Evolutionary conservation across 352 stramenopile species (phyloP).

Genomic region (Pythium oligandrum): DNA sequence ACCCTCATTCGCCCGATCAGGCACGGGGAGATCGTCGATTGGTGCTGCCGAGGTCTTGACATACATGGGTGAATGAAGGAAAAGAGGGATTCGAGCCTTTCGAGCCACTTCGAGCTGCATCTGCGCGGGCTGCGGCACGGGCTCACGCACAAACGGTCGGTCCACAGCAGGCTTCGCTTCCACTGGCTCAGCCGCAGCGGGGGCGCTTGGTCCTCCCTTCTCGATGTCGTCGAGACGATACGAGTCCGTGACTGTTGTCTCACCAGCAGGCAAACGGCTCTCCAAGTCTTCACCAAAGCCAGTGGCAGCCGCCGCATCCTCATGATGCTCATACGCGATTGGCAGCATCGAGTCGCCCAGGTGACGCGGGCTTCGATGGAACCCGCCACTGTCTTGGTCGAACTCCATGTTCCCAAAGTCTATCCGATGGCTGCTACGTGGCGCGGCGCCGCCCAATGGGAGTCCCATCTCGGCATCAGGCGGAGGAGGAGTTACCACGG

Average conservation of each 20-base stretch:
- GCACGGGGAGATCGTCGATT: conserved; percentile 43
- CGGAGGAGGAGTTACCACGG: conserved; percentile 5
- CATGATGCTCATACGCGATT: conserved; percentile 11
- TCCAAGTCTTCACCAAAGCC: conserved; percentile 21
- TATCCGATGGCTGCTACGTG: conserved; percentile 23
- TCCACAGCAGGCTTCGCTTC: conserved; percentile 49
- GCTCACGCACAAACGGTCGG: conserved; percentile 63
- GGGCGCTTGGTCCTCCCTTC: no score
- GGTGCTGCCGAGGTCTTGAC: conserved; percentile 61
- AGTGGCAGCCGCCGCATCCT: conserved; percentile 13
- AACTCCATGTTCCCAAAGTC: conserved; percentile 22
- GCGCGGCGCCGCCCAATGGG: conserved; percentile 1
- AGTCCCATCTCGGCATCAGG: conserved; percentile 20
- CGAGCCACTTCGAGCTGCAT: conserved; percentile 84
- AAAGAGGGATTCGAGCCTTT: conserved; percentile 78
- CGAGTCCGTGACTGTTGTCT: no score
- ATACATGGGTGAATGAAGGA: conserved; percentile 86
- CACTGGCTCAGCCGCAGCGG: conserved; percentile 31
- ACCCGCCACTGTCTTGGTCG: conserved; percentile 6
- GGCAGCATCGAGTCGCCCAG: conserved; percentile 14
- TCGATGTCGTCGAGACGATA: no score
- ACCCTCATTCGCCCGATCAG: conserved; percentile 1
- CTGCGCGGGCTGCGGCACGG: conserved; percentile 65
- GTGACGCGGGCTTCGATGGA: background rate
- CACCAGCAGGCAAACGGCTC: conserved; percentile 6